These are phyloP conservation scores for Wickerhamiella occidentalis DNA, from an alignment of 805 yeast genomes.

Conservation along the genomic window DNA sequence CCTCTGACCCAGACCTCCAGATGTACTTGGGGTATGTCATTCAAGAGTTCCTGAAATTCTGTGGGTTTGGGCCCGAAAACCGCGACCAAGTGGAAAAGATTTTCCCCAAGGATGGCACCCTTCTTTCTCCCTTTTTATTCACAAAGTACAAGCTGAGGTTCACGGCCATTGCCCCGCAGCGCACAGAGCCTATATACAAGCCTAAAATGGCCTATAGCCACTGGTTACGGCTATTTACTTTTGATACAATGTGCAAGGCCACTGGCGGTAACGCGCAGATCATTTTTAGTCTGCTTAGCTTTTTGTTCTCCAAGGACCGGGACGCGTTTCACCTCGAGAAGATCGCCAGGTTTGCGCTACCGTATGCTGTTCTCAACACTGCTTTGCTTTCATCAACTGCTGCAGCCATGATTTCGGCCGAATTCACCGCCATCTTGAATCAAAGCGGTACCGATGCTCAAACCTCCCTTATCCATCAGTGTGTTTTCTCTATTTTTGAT, in stretches of 20 bases:
- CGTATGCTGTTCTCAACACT: slow-evolving; percentile 59
- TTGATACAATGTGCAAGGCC: slow-evolving; percentile 44
- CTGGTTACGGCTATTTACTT: slow-evolving; percentile 64
- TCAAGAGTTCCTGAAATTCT: slow-evolving; percentile 66
- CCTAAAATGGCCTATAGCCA: slow-evolving; percentile 31
- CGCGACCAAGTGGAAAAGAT: slow-evolving; percentile 39
- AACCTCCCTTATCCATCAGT: slow-evolving; percentile 53
- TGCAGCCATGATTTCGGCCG: slow-evolving; percentile 39
- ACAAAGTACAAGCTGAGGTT: slow-evolving; percentile 54
- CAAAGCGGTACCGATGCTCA: slow-evolving; percentile 39
- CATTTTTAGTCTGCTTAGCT: slow-evolving; percentile 53
- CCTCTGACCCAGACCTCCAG: slow-evolving; percentile 77
- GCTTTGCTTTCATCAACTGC: slow-evolving; percentile 38
- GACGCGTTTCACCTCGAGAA: slow-evolving; percentile 45
- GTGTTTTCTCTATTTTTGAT: slow-evolving; percentile 69
- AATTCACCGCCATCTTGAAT: slow-evolving; percentile 48
- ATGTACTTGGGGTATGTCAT: slow-evolving; percentile 74
- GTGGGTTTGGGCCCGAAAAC: slow-evolving; percentile 23
- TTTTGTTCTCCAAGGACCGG: slow-evolving; percentile 36
- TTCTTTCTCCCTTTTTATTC: slow-evolving; percentile 52
- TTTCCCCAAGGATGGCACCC: slow-evolving; percentile 53
- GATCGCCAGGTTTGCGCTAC: slow-evolving; percentile 59
- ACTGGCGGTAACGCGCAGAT: slow-evolving; percentile 29
- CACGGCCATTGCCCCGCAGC: slow-evolving; percentile 16
- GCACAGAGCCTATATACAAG: slow-evolving; percentile 53